These are phyloP conservation scores for Pichia sp. DNA, from an alignment of 1,139 yeast genomes.

Conservation along the genomic window DNA sequence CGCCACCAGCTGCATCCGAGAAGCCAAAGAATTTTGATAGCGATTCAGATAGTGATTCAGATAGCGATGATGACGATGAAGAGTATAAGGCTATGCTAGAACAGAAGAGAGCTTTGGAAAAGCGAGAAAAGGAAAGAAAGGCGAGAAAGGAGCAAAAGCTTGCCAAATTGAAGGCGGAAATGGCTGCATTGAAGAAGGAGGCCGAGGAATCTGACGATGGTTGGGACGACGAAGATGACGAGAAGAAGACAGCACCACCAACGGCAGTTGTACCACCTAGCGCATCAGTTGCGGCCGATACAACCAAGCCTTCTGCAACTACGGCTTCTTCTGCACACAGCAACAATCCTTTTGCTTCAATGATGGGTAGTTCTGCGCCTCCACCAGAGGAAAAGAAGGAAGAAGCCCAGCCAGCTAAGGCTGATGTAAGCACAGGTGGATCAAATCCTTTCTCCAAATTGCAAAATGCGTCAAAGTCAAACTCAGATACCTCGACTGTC, in stretches of 20 bases:
- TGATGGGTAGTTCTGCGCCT: constrained; percentile 13
- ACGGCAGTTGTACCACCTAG: constrained; percentile 10
- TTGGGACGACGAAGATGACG: constrained; percentile 16
- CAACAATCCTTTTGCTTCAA: constrained; percentile 27
- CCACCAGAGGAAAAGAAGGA: too few relatives aligned
- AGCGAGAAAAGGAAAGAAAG: constrained; percentile 40
- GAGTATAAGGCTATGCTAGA: constrained; percentile 29
- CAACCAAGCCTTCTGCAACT: not conserved
- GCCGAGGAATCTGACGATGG: constrained; percentile 23
- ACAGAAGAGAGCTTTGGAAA: constrained; percentile 35
- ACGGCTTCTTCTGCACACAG: constrained; percentile 11
- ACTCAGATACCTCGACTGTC: constrained; percentile 16
- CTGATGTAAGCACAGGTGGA: too few relatives aligned
- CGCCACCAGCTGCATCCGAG: constrained; percentile 1
- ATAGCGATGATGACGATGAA: constrained; percentile 32
- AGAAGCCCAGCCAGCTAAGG: too few relatives aligned
- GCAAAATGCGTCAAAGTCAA: constrained; percentile 15
- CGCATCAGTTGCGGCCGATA: not conserved
- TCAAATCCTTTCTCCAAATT: constrained; percentile 49
- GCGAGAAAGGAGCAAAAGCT: constrained; percentile 50
- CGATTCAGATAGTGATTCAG: constrained; percentile 16
- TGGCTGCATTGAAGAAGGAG: constrained; percentile 47
- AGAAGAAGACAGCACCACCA: constrained; percentile 11
- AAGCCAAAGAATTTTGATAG: constrained; percentile 5
- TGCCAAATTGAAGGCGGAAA: constrained; percentile 54